phyloP scores from a whole-genome alignment of 2,329 filamentous ascomycete species.

The Conoideocrella luteorostrata region DNA sequence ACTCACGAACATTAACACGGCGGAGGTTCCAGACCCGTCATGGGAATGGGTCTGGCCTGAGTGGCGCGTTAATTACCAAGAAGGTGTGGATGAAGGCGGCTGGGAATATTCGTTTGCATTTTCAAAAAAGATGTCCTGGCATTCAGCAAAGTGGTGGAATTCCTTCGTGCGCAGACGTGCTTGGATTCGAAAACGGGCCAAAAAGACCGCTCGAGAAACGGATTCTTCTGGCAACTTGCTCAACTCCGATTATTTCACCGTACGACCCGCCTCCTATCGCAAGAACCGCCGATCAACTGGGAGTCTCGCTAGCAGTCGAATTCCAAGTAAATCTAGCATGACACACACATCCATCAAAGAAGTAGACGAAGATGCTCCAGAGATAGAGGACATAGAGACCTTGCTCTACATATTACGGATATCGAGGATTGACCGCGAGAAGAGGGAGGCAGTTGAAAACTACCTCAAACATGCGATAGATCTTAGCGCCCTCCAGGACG shows the following conservation, averaged over 20 bases:
- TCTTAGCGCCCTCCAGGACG: slow-evolving; percentile 64
- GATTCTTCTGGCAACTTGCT: slow-evolving; percentile 57
- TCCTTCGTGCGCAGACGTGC: slow-evolving; percentile 86
- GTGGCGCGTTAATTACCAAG: slow-evolving; percentile 64
- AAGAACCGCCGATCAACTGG: slow-evolving; percentile 19
- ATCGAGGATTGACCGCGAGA: slow-evolving; percentile 82
- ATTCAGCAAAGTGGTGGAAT: slow-evolving; percentile 86
- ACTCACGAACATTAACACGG: slow-evolving; percentile 67
- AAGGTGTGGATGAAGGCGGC: slow-evolving; percentile 73
- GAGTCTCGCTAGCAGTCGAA: slow-evolving; percentile 26
- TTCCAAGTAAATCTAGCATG: slow-evolving; percentile 30
- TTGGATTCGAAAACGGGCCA: slow-evolving; percentile 78
- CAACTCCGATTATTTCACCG: slow-evolving; percentile 72
- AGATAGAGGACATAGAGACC: slow-evolving; percentile 57
- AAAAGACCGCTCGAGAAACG: slow-evolving; percentile 41
- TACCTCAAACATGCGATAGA: slow-evolving; percentile 79
- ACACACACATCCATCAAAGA: slow-evolving; percentile 31
- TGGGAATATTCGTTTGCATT: slow-evolving; percentile 98
- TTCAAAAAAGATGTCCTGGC: slow-evolving; percentile 69
- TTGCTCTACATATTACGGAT: slow-evolving; percentile 62
- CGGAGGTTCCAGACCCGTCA: slow-evolving; percentile 86
- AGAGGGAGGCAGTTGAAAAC: slow-evolving; percentile 72
- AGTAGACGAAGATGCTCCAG: slow-evolving; percentile 49
- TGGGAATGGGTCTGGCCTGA: slow-evolving; percentile 83
- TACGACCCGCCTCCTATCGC: slow-evolving; percentile 49